These are phyloP conservation scores for Pharnaceum exiguum DNA, from an alignment of 148 eudicot species.

Conservation along the genomic window DNA sequence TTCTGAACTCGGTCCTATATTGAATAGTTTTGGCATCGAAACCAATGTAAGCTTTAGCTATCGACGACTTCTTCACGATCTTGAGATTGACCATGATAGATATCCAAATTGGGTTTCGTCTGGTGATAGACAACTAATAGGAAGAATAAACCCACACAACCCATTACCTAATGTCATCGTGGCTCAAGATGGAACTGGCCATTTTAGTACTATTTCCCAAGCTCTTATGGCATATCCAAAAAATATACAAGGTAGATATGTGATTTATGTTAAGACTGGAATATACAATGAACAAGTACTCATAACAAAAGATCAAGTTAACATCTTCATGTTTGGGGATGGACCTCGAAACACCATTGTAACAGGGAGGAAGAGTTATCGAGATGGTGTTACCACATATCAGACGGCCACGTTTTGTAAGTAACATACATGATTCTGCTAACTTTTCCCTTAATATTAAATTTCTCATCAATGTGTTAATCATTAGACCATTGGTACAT, in stretches of 20 bases:
- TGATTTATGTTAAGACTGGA: constrained; percentile 66
- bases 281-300: constrained; percentile 45
- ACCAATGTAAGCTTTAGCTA: neutral
- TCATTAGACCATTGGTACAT: too few relatives aligned
- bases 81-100: constrained; percentile 8
- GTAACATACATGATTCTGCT: neutral
- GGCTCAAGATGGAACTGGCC: constrained; percentile 64
- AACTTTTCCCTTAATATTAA: neutral
- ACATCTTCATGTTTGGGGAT: constrained; percentile 74
- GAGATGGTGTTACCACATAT: constrained; percentile 28
- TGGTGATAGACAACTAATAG: constrained; percentile 34
- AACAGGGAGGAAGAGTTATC: constrained; percentile 31
- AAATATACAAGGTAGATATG: constrained; percentile 33
- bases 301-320: constrained; percentile 34
- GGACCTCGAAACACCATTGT: constrained; percentile 61
- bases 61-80: constrained; percentile 24
- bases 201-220: constrained; percentile 43
- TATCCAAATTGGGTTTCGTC: constrained; percentile 49
- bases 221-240: constrained; percentile 56
- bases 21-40: constrained; percentile 23
- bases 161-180: constrained; percentile 52
- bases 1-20: constrained; percentile 21
- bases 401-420: constrained; percentile 61
- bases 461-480: too few relatives aligned
- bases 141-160: neutral